Evolutionary conservation across 495 filamentous ascomycete genomes (phyloP).

Genomic region (Hyaloscypha bicolor): DNA sequence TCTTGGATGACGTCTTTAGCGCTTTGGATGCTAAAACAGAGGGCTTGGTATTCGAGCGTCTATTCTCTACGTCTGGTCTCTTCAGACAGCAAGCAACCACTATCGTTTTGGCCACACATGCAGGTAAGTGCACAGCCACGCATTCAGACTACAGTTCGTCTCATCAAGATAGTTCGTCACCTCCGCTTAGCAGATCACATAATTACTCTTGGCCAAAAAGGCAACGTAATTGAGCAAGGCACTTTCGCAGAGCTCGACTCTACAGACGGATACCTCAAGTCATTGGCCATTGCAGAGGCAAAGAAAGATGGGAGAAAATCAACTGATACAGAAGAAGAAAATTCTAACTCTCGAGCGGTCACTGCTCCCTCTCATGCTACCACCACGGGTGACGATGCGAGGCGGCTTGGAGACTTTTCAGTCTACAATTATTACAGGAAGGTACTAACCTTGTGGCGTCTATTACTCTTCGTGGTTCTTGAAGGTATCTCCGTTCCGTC

Average conservation of each 20-base stretch:
- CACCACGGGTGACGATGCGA: background rate
- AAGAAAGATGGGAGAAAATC: background rate
- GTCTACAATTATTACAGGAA: slow-evolving; percentile 21
- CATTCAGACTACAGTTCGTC: background rate
- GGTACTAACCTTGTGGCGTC: slow-evolving; percentile 1
- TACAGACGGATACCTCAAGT: background rate
- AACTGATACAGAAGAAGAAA: background rate
- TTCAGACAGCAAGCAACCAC: slow-evolving; percentile 34
- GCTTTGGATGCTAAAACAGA: slow-evolving; percentile 40
- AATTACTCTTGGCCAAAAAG: slow-evolving; percentile 18
- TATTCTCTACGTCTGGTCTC: slow-evolving; percentile 36
- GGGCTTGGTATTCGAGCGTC: slow-evolving; percentile 31
- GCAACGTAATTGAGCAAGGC: slow-evolving; percentile 18
- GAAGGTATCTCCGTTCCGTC: background rate
- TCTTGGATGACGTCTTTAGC: slow-evolving; percentile 42
- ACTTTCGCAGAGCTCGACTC: slow-evolving; percentile 9
- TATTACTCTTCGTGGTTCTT: background rate
- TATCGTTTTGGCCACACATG: slow-evolving; percentile 35
- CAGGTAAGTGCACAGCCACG: slow-evolving; percentile 30
- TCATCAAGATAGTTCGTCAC: slow-evolving; percentile 4
- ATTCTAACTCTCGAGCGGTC: background rate
- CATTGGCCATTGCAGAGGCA: background rate
- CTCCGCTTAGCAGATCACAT: slow-evolving; percentile 21
- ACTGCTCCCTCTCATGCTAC: background rate
- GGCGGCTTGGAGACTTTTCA: slow-evolving; percentile 14